These are phyloP conservation scores for Daedalea quercina DNA, from an alignment of 768 basidiomycete species.

Conservation along the genomic window DNA sequence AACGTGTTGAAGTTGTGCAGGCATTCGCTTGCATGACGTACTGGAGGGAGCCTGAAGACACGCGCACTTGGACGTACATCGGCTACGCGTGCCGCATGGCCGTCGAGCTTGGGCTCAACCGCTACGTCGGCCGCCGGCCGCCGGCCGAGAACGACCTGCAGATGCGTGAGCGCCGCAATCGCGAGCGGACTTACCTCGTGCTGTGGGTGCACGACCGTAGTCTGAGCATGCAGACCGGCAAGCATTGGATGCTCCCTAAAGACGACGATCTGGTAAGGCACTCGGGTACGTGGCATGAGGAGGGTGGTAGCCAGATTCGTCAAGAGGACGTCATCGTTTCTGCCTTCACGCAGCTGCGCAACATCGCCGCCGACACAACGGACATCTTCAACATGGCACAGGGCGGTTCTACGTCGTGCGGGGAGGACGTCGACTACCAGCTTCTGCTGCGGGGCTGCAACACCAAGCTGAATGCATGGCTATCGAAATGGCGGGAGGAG, in stretches of 20 bases:
- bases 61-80: slow-evolving; percentile 82
- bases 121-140: slow-evolving; percentile 50
- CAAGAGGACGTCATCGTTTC: slow-evolving; percentile 80
- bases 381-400: slow-evolving; percentile 59
- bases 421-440: slow-evolving; percentile 68
- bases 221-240: slow-evolving; percentile 79
- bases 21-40: slow-evolving; percentile 86
- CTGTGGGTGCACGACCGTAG: slow-evolving; percentile 84
- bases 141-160: slow-evolving; percentile 59
- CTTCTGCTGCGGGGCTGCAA: slow-evolving; percentile 69
- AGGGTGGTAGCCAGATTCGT: slow-evolving; percentile 42
- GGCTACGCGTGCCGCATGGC: slow-evolving; percentile 89
- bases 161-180: slow-evolving; percentile 69
- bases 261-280: slow-evolving; percentile 77
- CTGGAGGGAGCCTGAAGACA: slow-evolving; percentile 86
- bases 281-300: slow-evolving; percentile 65
- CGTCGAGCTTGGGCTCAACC: slow-evolving; percentile 76
- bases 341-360: slow-evolving; percentile 70
- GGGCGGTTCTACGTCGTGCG: slow-evolving; percentile 30
- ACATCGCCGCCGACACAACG: slow-evolving; percentile 58
- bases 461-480: slow-evolving; percentile 65
- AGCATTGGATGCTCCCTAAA: slow-evolving; percentile 77
- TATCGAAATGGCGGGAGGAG: slow-evolving; percentile 62
- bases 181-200: slow-evolving; percentile 82
- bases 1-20: slow-evolving; percentile 82